Evolutionary conservation across 306 rosid genomes (phyloP).

Genomic region (Prosopis cineraria): DNA sequence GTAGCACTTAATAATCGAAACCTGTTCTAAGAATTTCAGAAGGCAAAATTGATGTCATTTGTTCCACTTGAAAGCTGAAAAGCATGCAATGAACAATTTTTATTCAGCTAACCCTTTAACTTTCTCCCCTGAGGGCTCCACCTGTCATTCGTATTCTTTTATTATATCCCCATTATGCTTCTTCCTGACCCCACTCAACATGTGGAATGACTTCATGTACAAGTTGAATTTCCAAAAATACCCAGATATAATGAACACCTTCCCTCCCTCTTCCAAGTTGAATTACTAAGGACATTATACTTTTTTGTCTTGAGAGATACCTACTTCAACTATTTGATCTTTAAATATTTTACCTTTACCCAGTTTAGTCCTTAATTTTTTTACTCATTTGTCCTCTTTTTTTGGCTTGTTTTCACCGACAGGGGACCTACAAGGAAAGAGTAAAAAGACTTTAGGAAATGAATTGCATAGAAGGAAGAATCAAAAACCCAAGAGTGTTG

Average conservation of each 20-base stretch:
- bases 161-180: conserved; percentile 19
- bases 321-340: not conserved
- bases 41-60: conserved; percentile 23
- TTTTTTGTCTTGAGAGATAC: not conserved
- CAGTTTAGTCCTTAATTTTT: not conserved
- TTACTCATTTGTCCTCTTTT: not conserved
- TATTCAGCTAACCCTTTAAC: conserved; percentile 27
- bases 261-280: not conserved
- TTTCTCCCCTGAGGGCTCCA: conserved; percentile 17
- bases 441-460: not conserved
- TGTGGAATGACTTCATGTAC: conserved; percentile 12
- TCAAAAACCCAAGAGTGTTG: not conserved
- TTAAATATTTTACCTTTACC: not conserved
- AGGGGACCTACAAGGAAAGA: not conserved
- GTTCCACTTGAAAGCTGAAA: conserved; percentile 34
- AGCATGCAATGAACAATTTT: conserved; percentile 33
- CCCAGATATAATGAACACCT: not conserved
- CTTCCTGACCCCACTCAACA: conserved; percentile 24
- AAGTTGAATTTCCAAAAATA: conserved; percentile 15
- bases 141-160: conserved; percentile 21
- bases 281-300: not conserved
- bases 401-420: not conserved
- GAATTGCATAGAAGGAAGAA: not conserved
- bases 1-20: conserved; percentile 32
- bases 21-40: conserved; percentile 41